Evolutionary conservation across 441 rosid genomes (phyloP), one percentile per base, ranked within the genome.

Genomic region (Euphorbia schlechtendalii): DNA sequence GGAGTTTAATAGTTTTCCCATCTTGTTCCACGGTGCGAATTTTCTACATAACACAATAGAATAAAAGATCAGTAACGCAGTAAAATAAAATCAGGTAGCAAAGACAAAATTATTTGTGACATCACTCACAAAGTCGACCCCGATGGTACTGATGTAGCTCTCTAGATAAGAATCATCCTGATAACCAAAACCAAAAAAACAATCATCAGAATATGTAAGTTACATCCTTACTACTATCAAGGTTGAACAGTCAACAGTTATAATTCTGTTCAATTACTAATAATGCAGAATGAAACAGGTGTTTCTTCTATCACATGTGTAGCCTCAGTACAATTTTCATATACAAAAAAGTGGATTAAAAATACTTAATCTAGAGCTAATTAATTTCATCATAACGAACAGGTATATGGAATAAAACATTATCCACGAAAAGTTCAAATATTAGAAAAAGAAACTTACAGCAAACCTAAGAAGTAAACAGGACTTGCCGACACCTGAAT

Each of bases 21-120:
- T 92, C 98, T 67, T 92, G 98, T 73, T 92, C 98, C 73, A 92
- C 98, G 0, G 98, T 92, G 69, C 96, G 98, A 59, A 92, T 92
- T 92, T 92, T 89, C 96, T 89, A 75, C 68, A 76, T 18, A 51
- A 13, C 8, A 66, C 46, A 12, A 45, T 52, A 65, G 12, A 71
- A 15, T 4, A 18, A 34, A 18, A 70, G 36, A 49, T 64, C n/a
- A 61, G 21, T 30, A 64, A 36, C 4, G 8, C 22, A 5, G 21
- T 18, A 25, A 18, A 17, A 60, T 1, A 27, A 21, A 73, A 14
- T 8, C 34, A 57, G 65, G 59, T 24, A 18, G 15, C 58, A 60
- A 69, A 60, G 36, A 22, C 17, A 36, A 32, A 20, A 53, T 51
- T 18, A 13, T 28, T 46, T 2, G 46, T 58, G 54, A 40, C 57